Conservation (phyloP, 1,284 basidiomycete species). For the Trichosporon inkin region DNA sequence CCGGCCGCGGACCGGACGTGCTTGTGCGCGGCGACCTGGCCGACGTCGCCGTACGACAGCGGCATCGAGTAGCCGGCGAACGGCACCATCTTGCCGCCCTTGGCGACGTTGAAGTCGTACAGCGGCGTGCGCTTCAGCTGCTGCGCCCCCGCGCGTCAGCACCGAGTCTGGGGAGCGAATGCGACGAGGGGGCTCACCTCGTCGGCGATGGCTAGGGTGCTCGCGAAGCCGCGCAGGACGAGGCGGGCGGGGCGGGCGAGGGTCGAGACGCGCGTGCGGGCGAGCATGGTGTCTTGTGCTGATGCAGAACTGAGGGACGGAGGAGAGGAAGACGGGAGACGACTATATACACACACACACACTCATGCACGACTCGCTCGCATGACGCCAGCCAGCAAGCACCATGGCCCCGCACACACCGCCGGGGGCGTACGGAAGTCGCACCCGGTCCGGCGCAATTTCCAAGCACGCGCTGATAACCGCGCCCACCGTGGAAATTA, state of each 20-base stretch:
- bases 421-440: background rate
- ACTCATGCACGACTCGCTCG: too few species aligned
- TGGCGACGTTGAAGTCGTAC: slow-evolving; percentile 82
- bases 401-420: background rate
- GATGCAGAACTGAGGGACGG: background rate
- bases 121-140: slow-evolving; percentile 66
- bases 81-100: slow-evolving; percentile 91
- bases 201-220: slow-evolving; percentile 14
- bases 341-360: too few species aligned
- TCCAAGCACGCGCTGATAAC: slow-evolving; percentile 5
- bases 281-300: slow-evolving; percentile 1
- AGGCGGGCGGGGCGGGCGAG: slow-evolving; percentile 17
- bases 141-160: background rate
- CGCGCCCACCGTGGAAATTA: slow-evolving; percentile 5
- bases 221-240: slow-evolving; percentile 24
- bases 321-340: background rate
- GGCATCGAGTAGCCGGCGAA: slow-evolving; percentile 98
- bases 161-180: background rate
- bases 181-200: slow-evolving; percentile 18
- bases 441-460: background rate
- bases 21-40: slow-evolving; percentile 86
- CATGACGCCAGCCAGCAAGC: too few species aligned
- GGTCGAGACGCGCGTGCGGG: slow-evolving; percentile 13
- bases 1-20: slow-evolving; percentile 81
- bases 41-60: slow-evolving; percentile 73